Percentiles rank a stretch among this genome's conserved stretches.
phyloP scores from a whole-genome alignment of 2,329 filamentous ascomycete genomes.

The Lachnellula suecica region DNA sequence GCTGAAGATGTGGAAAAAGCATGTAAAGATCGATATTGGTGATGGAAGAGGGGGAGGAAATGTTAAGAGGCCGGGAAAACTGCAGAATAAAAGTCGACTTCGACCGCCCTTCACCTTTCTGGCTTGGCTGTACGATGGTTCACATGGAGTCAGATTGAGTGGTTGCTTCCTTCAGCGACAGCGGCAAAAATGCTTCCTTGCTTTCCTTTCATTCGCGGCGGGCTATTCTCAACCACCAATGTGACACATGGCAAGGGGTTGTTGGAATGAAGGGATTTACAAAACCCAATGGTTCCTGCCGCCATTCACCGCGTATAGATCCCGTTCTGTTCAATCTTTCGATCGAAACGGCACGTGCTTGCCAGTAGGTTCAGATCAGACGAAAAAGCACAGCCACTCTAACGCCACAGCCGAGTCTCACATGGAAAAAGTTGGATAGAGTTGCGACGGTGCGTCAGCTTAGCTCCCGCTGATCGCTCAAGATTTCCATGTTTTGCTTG shows the following conservation, averaged over 20 bases:
- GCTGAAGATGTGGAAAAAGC: too few relatives aligned
- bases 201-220: background rate
- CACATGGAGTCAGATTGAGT: too few relatives aligned
- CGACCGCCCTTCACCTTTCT: too few relatives aligned
- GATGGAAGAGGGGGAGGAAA: too few relatives aligned
- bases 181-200: background rate
- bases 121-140: background rate
- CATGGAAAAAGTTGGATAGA: conserved; percentile 2
- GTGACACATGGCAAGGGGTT: background rate
- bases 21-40: too few relatives aligned
- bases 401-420: conserved; percentile 4
- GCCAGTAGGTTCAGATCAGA: too few relatives aligned
- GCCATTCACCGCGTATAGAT: background rate
- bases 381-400: too few relatives aligned
- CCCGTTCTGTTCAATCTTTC: too few relatives aligned
- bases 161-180: background rate
- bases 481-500: background rate
- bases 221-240: background rate
- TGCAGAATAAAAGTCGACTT: too few relatives aligned
- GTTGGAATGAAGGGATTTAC: background rate
- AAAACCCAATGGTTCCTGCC: background rate
- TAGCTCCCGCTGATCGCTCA: background rate
- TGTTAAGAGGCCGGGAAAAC: too few relatives aligned
- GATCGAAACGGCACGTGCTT: too few relatives aligned
- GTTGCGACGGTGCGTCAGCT: too few relatives aligned